Percentiles rank a stretch among this genome's conserved stretches.
phyloP scores from a whole-genome alignment of 495 filamentous ascomycete species.

The Cercophora samala region DNA sequence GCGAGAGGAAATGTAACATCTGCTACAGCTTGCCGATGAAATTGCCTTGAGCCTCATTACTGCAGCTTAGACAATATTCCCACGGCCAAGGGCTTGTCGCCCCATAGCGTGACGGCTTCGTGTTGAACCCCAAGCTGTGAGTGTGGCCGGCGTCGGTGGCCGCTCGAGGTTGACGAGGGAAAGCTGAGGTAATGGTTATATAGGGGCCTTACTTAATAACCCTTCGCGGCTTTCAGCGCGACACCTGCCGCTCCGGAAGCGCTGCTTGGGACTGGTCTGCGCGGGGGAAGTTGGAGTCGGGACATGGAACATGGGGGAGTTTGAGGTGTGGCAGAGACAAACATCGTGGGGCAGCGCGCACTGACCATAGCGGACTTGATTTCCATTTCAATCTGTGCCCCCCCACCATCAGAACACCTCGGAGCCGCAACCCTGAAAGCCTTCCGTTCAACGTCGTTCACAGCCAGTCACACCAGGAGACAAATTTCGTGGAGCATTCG shows the following conservation, averaged over 20 bases:
- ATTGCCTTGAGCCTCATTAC: not conserved
- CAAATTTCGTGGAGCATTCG: conserved; percentile 4
- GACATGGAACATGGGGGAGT: not conserved
- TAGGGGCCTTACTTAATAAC: conserved; percentile 4
- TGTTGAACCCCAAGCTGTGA: not conserved
- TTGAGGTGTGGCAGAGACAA: not conserved
- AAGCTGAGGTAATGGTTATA: not conserved
- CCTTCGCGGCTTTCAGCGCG: not conserved
- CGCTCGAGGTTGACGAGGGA: not conserved
- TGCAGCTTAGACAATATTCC: not conserved
- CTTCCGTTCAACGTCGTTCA: conserved; percentile 11
- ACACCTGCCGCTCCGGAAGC: not conserved
- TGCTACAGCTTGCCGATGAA: not conserved
- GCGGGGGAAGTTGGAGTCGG: not conserved
- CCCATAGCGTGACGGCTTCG: not conserved
- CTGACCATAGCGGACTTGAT: conserved; percentile 15
- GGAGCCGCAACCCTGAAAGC: conserved; percentile 17
- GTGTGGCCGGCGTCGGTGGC: no score
- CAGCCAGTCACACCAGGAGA: not conserved
- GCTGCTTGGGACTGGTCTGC: not conserved
- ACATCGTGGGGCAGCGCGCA: conserved; percentile 12
- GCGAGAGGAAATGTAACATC: not conserved
- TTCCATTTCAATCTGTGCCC: conserved; percentile 19
- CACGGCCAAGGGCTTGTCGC: not conserved
- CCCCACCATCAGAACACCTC: conserved; percentile 13